Evolutionary conservation across 306 rosid species (phyloP).

Genomic region (Lotus japonicus): DNA sequence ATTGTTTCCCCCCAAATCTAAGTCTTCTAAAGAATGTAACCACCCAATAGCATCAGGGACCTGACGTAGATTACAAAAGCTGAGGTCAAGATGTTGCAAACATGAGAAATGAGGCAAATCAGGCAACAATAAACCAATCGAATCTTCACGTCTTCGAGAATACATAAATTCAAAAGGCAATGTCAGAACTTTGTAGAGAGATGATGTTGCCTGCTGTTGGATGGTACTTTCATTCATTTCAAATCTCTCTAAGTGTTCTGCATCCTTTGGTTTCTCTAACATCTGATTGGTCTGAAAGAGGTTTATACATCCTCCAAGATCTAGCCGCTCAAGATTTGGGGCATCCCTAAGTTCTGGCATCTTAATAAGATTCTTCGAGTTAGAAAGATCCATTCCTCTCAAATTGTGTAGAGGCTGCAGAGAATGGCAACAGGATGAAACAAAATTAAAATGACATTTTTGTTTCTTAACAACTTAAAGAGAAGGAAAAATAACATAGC

Average conservation of each 20-base stretch:
- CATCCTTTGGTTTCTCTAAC: not conserved
- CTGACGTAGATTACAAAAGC: conserved; percentile 11
- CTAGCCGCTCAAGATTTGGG: not conserved
- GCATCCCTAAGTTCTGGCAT: not conserved
- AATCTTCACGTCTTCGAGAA: not conserved
- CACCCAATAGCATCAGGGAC: conserved; percentile 14
- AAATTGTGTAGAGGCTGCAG: not conserved
- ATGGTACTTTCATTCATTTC: not conserved
- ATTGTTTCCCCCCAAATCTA: conserved; percentile 1
- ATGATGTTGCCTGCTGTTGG: not conserved
- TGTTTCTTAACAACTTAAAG: too few species aligned
- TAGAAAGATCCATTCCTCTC: not conserved
- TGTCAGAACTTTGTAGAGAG: not conserved
- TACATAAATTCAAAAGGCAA: not conserved
- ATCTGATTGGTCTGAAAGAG: not conserved
- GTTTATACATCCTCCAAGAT: not conserved
- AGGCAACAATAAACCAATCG: not conserved
- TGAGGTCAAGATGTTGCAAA: not conserved
- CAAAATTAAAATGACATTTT: too few species aligned
- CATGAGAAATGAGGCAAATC: not conserved
- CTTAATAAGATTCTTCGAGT: not conserved
- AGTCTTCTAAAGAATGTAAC: not conserved
- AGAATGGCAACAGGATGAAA: too few species aligned
- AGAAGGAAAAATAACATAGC: too few species aligned
- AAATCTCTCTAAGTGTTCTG: not conserved